Evolutionary conservation across 1,139 yeast genomes (phyloP), one percentile per base, ranked within the genome.

Genomic region (Taphrina flavorubra): DNA sequence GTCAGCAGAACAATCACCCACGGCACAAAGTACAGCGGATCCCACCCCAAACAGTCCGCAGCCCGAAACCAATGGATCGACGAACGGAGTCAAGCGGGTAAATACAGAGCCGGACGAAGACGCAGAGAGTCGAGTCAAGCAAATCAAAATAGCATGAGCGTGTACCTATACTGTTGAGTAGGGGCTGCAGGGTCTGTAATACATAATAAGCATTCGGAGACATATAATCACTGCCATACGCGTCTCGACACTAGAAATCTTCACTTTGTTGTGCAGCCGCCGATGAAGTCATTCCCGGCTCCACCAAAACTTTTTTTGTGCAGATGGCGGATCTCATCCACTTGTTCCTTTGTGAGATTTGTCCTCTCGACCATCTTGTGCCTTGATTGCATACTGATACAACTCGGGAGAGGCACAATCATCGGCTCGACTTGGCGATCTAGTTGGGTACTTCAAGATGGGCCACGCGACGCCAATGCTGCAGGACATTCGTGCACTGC

Each of bases 401-500:
- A 2, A 2, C 4, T 25, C 31, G 31, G 31, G 4, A 25, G 4
- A 25, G 31, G 31, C 31, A 4, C 31, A 25, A 25, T 25, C 31
- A 25, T 25, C 4, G 31, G 31, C 31, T 25, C 31, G 31, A 25
- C 31, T 25, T 25, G 31, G 4, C 31, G 31, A 25, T 4, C 4
- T 25, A 4, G 31, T 25, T 4, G 31, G 31, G 4, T 2, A 4
- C 4, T 25, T 25, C 18, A 18, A 7, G 18, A 44, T 44, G 47
- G 47, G 18, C 1, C n/a, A 7, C 36, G 11, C 20, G 4, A 1
- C 36, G 49, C 37, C 49, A 11, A 58, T 58, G 62, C 53, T 58
- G 13, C 62, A 58, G 42, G 62, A 58, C 42, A 58, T 58, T 18
- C 18, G 62, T n/a, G 62, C 62, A 44, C 62, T 58, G 10, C 53